phyloP scores from a whole-genome alignment of 352 stramenopile genomes.

The Blastocystis sp. region DNA sequence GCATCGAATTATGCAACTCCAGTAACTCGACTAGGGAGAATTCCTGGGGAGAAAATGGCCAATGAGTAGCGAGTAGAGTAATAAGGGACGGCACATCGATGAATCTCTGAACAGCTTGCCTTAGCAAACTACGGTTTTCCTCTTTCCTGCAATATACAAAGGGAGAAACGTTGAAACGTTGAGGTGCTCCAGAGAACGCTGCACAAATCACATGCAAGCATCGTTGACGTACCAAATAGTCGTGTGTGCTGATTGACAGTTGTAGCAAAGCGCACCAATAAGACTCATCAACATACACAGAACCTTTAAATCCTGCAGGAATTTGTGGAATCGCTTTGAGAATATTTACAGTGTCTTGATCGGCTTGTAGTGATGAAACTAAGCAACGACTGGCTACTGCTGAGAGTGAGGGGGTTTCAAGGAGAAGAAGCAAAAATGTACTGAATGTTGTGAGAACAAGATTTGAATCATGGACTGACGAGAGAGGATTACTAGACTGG shows the following conservation, averaged over 20 bases:
- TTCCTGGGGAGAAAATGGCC: neutral
- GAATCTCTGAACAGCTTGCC: neutral
- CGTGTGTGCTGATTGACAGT: neutral
- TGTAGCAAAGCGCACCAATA: neutral
- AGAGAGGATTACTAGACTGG: neutral
- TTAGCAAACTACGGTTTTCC: neutral
- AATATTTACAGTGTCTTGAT: neutral
- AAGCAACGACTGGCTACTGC: neutral
- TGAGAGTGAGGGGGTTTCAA: neutral
- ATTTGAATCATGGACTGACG: neutral
- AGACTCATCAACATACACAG: neutral
- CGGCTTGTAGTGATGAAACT: neutral
- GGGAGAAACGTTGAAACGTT: neutral
- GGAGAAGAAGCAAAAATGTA: neutral
- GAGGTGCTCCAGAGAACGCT: neutral
- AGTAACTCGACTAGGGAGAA: neutral
- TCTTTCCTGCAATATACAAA: neutral
- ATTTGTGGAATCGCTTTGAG: neutral
- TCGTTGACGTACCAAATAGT: neutral
- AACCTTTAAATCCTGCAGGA: neutral
- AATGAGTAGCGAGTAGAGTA: neutral
- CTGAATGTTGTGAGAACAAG: neutral
- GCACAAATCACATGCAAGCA: neutral
- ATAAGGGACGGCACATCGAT: neutral
- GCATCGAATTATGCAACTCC: neutral